Evolutionary conservation across 2,329 filamentous ascomycete species (phyloP).

Genomic region (Verticillium nonalfalfae): DNA sequence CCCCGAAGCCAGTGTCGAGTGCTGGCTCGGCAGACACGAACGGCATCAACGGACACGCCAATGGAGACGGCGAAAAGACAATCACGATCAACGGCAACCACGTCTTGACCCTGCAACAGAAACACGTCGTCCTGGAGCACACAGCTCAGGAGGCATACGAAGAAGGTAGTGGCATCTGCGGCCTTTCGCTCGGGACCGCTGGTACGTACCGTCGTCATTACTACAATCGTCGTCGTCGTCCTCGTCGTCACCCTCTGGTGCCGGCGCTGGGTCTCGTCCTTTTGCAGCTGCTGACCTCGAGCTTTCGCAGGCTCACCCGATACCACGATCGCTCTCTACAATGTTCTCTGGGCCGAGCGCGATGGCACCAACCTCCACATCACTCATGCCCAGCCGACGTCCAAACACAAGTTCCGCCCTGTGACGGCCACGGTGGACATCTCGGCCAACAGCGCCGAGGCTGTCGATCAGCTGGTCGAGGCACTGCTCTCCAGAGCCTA

Average conservation of each 20-base stretch:
- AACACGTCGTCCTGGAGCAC: not conserved
- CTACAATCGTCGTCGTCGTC: not conserved
- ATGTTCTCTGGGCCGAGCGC: slow-evolving; percentile 76
- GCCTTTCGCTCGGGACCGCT: not conserved
- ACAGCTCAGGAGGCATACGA: not conserved
- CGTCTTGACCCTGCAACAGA: not conserved
- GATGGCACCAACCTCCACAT: slow-evolving; percentile 57
- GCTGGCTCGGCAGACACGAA: not conserved
- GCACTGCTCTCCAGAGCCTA: slow-evolving; percentile 67
- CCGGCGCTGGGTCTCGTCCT: not conserved
- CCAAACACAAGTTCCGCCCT: slow-evolving; percentile 54
- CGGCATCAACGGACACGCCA: not conserved
- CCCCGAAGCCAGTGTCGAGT: not conserved
- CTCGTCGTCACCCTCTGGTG: not conserved
- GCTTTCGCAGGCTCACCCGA: not conserved
- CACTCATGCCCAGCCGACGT: slow-evolving; percentile 59
- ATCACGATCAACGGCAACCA: not conserved
- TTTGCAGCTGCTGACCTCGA: not conserved
- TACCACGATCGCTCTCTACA: slow-evolving; percentile 63
- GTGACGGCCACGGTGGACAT: slow-evolving; percentile 41
- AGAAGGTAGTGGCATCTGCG: not conserved
- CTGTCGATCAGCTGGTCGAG: slow-evolving; percentile 53
- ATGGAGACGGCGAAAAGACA: not conserved
- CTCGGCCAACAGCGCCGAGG: slow-evolving; percentile 21
- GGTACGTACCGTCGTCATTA: not conserved